Percentiles rank a stretch among this genome's conserved stretches.
Conservation (phyloP, 306 rosid genomes). For the Gillenia trifoliata region DNA sequence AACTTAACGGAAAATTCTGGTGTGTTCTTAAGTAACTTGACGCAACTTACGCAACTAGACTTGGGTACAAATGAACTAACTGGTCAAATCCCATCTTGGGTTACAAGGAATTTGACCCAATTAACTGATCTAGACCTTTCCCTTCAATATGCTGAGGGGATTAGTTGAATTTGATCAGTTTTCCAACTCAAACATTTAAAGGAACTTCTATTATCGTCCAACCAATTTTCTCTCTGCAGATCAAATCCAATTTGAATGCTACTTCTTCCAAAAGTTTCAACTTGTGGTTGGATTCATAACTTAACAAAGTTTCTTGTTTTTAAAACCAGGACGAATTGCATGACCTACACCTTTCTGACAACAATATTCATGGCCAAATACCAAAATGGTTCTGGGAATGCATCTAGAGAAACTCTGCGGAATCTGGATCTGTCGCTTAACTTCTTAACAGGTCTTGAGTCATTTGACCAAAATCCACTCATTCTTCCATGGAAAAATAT, state of each 20-base stretch:
- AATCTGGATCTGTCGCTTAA: slow-evolving; percentile 5
- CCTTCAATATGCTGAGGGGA: slow-evolving; percentile 11
- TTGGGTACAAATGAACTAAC: background rate
- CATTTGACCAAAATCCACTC: slow-evolving; percentile 5
- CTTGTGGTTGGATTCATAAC: slow-evolving; percentile 6
- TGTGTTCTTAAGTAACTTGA: slow-evolving; percentile 10
- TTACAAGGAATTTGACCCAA: background rate
- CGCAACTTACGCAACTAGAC: background rate
- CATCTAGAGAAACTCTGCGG: background rate
- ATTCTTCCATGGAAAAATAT: background rate
- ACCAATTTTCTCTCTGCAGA: slow-evolving; percentile 16
- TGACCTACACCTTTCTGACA: background rate
- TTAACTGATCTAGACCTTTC: background rate
- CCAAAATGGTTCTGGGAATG: slow-evolving; percentile 23
- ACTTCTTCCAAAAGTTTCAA: background rate
- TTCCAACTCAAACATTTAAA: background rate
- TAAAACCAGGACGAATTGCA: background rate
- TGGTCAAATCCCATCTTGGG: slow-evolving; percentile 1
- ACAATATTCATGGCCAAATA: slow-evolving; percentile 27
- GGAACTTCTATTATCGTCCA: background rate
- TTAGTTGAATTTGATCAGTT: slow-evolving; percentile 6
- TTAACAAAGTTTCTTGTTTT: slow-evolving; percentile 7
- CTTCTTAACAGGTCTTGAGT: background rate
- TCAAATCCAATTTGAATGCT: background rate
- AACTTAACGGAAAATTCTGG: background rate